Conservation (phyloP, 2,329 filamentous ascomycete genomes). For the Aspergillus ochraceoroseus region DNA sequence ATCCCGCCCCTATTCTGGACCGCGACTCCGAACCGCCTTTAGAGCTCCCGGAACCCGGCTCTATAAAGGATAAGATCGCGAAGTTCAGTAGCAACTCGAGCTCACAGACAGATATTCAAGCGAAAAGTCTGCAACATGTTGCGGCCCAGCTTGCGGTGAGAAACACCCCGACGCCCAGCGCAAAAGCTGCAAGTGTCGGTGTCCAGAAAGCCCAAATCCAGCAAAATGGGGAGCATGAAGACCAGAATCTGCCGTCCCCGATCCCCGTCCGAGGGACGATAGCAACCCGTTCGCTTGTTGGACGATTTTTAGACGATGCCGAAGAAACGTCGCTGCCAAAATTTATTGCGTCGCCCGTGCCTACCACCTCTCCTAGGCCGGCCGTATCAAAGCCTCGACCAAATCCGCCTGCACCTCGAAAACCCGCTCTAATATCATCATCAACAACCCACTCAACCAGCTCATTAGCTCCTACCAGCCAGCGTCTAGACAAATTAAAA, state of each 20-base stretch:
- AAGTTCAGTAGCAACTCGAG: slow-evolving; percentile 28
- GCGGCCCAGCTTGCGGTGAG: slow-evolving; percentile 36
- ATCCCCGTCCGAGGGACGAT: slow-evolving; percentile 22
- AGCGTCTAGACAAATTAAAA: background rate
- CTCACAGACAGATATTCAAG: slow-evolving; percentile 14
- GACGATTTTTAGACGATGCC: slow-evolving; percentile 6
- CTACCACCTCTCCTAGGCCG: slow-evolving; percentile 8
- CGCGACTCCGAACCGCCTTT: slow-evolving; percentile 21
- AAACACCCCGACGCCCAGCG: slow-evolving; percentile 24
- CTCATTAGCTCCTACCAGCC: slow-evolving; percentile 1
- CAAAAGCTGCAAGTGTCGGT: slow-evolving; percentile 12
- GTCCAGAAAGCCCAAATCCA: slow-evolving; percentile 11
- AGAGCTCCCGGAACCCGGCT: slow-evolving; percentile 30
- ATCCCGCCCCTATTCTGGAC: slow-evolving; percentile 10
- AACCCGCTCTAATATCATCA: slow-evolving; percentile 4
- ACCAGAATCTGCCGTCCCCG: slow-evolving; percentile 24
- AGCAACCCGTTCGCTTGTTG: slow-evolving; percentile 5
- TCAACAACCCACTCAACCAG: slow-evolving; percentile 5
- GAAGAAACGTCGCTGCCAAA: slow-evolving; percentile 13
- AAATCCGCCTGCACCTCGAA: slow-evolving; percentile 19
- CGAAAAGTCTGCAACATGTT: slow-evolving; percentile 28
- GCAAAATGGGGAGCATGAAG: slow-evolving; percentile 11
- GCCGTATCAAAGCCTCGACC: slow-evolving; percentile 17
- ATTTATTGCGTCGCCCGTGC: slow-evolving; percentile 7
- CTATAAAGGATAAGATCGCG: slow-evolving; percentile 40